These are phyloP conservation scores for Neofusicoccum umdonicola DNA, from an alignment of 2,329 filamentous ascomycete genomes.

Conservation along the genomic window DNA sequence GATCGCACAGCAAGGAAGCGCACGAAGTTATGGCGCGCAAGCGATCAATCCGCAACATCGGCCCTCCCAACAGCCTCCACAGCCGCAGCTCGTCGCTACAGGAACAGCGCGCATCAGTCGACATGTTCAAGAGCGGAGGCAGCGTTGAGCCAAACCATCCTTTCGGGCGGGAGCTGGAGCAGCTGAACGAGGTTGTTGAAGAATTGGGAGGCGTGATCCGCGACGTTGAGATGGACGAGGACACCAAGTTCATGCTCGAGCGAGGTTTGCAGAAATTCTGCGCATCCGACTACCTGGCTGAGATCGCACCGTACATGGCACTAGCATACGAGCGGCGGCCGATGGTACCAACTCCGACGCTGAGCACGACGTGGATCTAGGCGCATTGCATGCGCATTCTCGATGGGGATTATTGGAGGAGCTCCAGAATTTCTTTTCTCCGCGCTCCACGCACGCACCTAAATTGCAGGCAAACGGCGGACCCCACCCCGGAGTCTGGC, in stretches of 20 bases:
- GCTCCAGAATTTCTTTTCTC: not conserved
- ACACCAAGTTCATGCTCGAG: conserved; percentile 66
- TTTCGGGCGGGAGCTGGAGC: conserved; percentile 84
- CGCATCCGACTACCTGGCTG: conserved; percentile 78
- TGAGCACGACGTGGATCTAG: conserved; percentile 17
- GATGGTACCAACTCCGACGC: conserved; percentile 8
- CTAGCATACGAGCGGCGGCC: not conserved
- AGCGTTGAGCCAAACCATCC: conserved; percentile 59
- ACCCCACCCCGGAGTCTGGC: conserved; percentile 1
- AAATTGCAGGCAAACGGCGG: conserved; percentile 1
- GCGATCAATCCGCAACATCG: conserved; percentile 55
- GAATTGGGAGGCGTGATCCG: conserved; percentile 67
- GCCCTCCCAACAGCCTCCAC: conserved; percentile 35
- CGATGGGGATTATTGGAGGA: not conserved
- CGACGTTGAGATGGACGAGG: conserved; percentile 67
- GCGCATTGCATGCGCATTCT: not conserved
- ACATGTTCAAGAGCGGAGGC: conserved; percentile 41
- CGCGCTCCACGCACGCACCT: conserved; percentile 1
- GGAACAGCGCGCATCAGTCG: conserved; percentile 51
- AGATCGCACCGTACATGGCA: conserved; percentile 65
- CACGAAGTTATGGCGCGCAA: conserved; percentile 72
- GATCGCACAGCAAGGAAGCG: conserved; percentile 86
- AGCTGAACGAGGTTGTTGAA: conserved; percentile 90
- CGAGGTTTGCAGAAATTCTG: conserved; percentile 71
- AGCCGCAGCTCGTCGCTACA: conserved; percentile 57